Evolutionary conservation across 2,329 filamentous ascomycete genomes (phyloP), one percentile per base, ranked within the genome.

Genomic region (Colletotrichum karsti): DNA sequence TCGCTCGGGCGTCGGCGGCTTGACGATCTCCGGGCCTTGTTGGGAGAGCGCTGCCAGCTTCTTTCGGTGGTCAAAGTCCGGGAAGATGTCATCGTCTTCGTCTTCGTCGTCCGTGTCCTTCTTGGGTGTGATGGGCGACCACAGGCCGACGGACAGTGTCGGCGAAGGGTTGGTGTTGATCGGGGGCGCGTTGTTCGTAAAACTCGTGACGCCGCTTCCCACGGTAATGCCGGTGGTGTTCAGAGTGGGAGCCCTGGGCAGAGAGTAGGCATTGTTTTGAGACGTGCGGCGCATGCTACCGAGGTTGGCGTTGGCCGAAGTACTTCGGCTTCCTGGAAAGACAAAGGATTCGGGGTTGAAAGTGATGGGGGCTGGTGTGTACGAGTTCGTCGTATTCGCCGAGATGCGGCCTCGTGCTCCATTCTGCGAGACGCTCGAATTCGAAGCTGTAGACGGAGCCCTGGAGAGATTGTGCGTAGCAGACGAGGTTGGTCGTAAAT

Each of bases 401-500:
- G 77, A 73, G 2, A 77, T 75, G 13, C 83, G 81, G 5, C 80
- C 79, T 4, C 84, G 81, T 4, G 79, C 63, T 51, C 61, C 74
- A 7, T 50, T 26, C 12, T 66, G 79, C 39, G 66, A 69, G 20
- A 41, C 46, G 48, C 33, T 72, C 1, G 81, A 78, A 18, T 78
- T 80, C 3, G 78, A 79, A 5, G 74, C 72, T 12, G 73, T 79
- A 30, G 80, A 79, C 9, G 67, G 74, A 37, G 67, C 74, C 60
- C 72, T 75, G 64, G 70, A 75, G 12, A 71, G 46, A 7, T 75
- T 72, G 8, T 77, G 73, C 1, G 81, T 77, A 2, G 80, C 75
- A 0, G 79, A 75, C 1, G 76, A 74, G 4, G 76, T 70, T 2
- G 85, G 81, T 6, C 89, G 86, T 3, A 95, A 80, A 74, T 96